Evolutionary conservation across 306 rosid genomes (phyloP), one percentile per base, ranked within the genome.

Genomic region (Pachyrhizus erosus): DNA sequence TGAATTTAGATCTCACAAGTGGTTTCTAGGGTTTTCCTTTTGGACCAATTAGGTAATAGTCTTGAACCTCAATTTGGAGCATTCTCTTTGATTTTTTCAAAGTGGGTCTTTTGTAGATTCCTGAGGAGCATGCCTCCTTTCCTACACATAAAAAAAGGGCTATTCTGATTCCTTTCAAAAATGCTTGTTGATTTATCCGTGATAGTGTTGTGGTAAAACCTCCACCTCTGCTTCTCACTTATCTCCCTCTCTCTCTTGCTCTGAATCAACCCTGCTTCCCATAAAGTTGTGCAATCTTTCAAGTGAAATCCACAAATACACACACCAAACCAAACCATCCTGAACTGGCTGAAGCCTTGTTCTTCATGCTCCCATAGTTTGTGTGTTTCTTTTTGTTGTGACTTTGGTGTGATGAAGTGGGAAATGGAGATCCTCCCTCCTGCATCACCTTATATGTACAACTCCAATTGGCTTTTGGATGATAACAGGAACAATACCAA

Each of bases 141-240:
- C 79, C 83, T 82, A 84, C 82, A 70, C 82, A 78, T 48, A 73
- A 83, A 80, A 87, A 78, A 45, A 29, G 77, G 77, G 61, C 89
- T 90, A 93, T 91, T 93, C 97, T 73, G 92, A 93, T 93, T 93
- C 98, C 88, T 83, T 87, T 87, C 61, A 78, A 77, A 87, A 84
- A 87, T 89, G 93, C 94, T 74, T 75, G 67, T 81, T 82, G 92
- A 90, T 90, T 91, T 90, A 84, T 86, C 89, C 52, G 69, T 87
- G 80, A 79, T 82, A 60, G 77, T 87, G 78, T 62, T 82, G 83
- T 79, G 49, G 85, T 90, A 82, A 89, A 91, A 79, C 66, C 92
- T 87, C 87, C 86, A 86, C 89, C 90, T 78, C 87, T 82, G 74
- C 69, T 84, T 86, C 82, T 10, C 76, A 66, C 52, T 70, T 73